Evolutionary conservation across 1,284 basidiomycete genomes (phyloP).

Genomic region (Malassezia psittaci): DNA sequence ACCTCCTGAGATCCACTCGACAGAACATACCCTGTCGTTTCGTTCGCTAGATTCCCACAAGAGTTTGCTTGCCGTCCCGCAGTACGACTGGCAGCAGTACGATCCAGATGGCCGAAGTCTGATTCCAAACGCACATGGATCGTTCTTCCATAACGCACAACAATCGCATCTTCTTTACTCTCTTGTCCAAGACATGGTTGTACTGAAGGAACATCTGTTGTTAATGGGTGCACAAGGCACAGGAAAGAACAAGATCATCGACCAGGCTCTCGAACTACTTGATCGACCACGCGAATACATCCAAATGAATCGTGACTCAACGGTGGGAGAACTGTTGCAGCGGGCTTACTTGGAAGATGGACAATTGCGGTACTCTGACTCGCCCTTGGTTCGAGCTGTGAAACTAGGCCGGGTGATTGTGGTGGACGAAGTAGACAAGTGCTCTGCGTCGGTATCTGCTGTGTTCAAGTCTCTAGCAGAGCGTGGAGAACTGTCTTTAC

Average conservation of each 20-base stretch:
- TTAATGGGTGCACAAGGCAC: slow-evolving; percentile 49
- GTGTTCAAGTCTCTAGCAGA: slow-evolving; percentile 47
- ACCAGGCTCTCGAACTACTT: slow-evolving; percentile 46
- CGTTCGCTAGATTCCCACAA: slow-evolving; percentile 17
- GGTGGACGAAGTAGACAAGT: slow-evolving; percentile 49
- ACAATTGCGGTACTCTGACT: slow-evolving; percentile 42
- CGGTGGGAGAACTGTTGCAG: slow-evolving; percentile 40
- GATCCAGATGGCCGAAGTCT: slow-evolving; percentile 42
- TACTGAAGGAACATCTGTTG: slow-evolving; percentile 46
- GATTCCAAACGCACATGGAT: slow-evolving; percentile 39
- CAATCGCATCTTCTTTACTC: slow-evolving; percentile 44
- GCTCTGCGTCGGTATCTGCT: slow-evolving; percentile 46
- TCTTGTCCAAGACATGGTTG: slow-evolving; percentile 45
- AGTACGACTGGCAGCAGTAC: slow-evolving; percentile 31
- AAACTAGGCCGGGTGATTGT: slow-evolving; percentile 46
- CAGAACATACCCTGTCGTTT: slow-evolving; percentile 23
- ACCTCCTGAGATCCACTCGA: slow-evolving; percentile 18
- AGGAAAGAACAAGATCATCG: slow-evolving; percentile 49
- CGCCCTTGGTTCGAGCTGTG: slow-evolving; percentile 47
- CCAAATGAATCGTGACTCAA: slow-evolving; percentile 47
- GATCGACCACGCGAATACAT: slow-evolving; percentile 48
- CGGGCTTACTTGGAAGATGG: slow-evolving; percentile 44
- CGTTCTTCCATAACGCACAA: slow-evolving; percentile 47
- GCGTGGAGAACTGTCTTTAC: slow-evolving; percentile 46
- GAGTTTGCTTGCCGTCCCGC: slow-evolving; percentile 24